Base-by-base conservation (phyloP, 177 flowering plant genomes). In the Vitis hybrid region DNA sequence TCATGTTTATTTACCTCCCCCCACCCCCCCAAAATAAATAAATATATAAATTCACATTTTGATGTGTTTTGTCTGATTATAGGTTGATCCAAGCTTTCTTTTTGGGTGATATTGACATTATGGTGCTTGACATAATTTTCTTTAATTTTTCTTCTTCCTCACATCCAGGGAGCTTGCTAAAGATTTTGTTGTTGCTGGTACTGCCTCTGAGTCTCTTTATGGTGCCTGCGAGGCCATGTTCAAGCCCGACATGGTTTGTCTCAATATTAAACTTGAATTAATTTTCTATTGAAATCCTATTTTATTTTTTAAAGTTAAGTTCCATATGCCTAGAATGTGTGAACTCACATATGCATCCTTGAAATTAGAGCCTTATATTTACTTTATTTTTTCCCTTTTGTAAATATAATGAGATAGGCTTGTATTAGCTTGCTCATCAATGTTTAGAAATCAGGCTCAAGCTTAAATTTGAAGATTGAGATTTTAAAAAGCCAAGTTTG, bases 201-300 rank as follows among this genome's bases (percentile, higher is more conserved):
- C 98, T 72, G 93, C 98, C 17, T 85, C 93, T 14, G 99, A 94
- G 73, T 91, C 98, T 48, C 95, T 94, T 34, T 94, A 93, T 83
- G 99, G 99, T 86, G 98, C 98, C 59, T 94, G 99, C 65, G 98
- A 94, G 77, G 77, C 99, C 23, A 88, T 94, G 98, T 93, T 85
- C 86, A 93, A 89, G 88, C 92, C 92, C 56, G 92, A 92, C 79
- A 93, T 94, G 99, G 98, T 94, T 70, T 17, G 94, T 89, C 52
- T 1, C 26, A 51, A 62, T 60, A 40, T 52, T 60, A 8, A 23
- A 17, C 26, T 52, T 77, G 2, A n/a, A 59, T 50, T 62, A 26
- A 26, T 26, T 26, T 26, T 26, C 30, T 26, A 26, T 26, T 40
- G 7, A 6, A 40, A 40, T 40, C 8, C 45, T 4, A 49, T 30